Evolutionary conservation across 768 basidiomycete species (phyloP).

Genomic region (Mycena polygramma): DNA sequence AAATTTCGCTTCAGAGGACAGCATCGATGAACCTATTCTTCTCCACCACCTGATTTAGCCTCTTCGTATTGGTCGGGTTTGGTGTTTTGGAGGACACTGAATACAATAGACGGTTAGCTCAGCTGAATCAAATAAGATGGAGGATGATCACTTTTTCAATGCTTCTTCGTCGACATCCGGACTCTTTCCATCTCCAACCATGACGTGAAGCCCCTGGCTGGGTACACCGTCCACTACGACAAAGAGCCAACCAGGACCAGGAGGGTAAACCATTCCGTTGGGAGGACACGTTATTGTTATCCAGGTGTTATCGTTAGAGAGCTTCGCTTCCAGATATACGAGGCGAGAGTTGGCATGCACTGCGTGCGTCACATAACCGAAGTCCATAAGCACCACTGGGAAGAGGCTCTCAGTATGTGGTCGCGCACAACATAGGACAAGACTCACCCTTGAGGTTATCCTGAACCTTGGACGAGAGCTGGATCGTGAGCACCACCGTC

Average conservation of each 20-base stretch:
- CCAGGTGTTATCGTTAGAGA: conserved; percentile 56
- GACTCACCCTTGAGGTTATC: conserved; percentile 64
- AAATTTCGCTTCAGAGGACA: conserved; percentile 6
- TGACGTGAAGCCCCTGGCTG: conserved; percentile 70
- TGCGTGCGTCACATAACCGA: conserved; percentile 85
- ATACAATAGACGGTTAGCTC: conserved; percentile 7
- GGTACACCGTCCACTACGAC: conserved; percentile 77
- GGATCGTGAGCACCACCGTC: conserved; percentile 60
- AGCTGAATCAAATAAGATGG: neutral
- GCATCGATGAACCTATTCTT: conserved; percentile 22
- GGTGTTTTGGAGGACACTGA: conserved; percentile 64
- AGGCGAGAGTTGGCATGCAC: conserved; percentile 83
- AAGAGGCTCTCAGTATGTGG: neutral
- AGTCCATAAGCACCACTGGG: conserved; percentile 81
- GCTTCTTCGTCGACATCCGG: conserved; percentile 72
- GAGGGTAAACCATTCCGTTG: conserved; percentile 75
- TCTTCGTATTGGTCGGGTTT: conserved; percentile 64
- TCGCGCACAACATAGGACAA: neutral
- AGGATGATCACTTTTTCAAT: conserved; percentile 65
- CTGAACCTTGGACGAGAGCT: conserved; percentile 49
- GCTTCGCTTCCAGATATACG: conserved; percentile 67
- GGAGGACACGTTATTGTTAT: conserved; percentile 77
- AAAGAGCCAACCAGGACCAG: conserved; percentile 85
- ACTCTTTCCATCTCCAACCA: conserved; percentile 75
- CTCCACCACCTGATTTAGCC: conserved; percentile 44